These are phyloP conservation scores for Pythium aphanidermatum DNA, from an alignment of 352 stramenopile species.

Conservation along the genomic window DNA sequence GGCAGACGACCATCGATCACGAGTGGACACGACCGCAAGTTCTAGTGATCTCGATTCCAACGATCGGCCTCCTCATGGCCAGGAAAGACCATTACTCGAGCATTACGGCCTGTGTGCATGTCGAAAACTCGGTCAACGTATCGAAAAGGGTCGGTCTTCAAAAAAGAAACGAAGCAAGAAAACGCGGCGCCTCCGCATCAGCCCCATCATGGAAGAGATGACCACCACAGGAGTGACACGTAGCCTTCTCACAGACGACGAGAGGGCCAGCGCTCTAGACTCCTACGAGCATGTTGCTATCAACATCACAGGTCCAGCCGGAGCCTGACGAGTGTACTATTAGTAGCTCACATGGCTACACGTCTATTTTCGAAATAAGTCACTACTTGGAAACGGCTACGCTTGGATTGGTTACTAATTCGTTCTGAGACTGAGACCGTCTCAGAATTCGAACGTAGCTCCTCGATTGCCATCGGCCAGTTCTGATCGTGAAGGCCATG, in stretches of 20 bases:
- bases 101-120: slow-evolving; percentile 26
- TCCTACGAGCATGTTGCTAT: slow-evolving; percentile 4
- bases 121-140: slow-evolving; percentile 30
- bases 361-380: too few relatives aligned
- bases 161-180: neutral
- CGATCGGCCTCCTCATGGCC: too few relatives aligned
- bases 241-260: slow-evolving; percentile 10
- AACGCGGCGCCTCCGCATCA: neutral
- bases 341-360: too few relatives aligned
- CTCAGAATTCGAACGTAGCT: too few relatives aligned
- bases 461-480: too few relatives aligned
- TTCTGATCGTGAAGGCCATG: too few relatives aligned
- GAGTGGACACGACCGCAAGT: slow-evolving; percentile 2
- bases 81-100: slow-evolving; percentile 1
- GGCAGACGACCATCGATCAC: neutral
- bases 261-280: neutral
- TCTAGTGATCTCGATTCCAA: neutral
- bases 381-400: too few relatives aligned
- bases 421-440: too few relatives aligned
- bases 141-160: slow-evolving; percentile 1
- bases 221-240: slow-evolving; percentile 8
- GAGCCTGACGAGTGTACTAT: too few relatives aligned
- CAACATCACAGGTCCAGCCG: too few relatives aligned
- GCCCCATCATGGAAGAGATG: slow-evolving; percentile 15
- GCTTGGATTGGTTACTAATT: too few relatives aligned